Evolutionary conservation across 805 yeast species (phyloP).

Genomic region (Blastobotrys parvus): DNA sequence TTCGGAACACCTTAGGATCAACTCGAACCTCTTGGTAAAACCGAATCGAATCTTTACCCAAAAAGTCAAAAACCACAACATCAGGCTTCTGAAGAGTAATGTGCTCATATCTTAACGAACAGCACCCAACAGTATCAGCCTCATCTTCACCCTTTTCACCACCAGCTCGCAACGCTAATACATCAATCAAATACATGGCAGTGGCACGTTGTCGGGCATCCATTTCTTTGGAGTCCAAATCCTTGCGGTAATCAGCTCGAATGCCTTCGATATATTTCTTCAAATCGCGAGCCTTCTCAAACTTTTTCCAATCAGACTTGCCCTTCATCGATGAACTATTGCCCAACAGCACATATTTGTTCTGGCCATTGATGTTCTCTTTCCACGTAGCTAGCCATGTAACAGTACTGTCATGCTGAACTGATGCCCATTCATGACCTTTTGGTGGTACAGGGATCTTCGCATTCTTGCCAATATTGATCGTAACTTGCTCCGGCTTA

Average conservation of each 20-base stretch:
- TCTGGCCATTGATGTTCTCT: slow-evolving; percentile 76
- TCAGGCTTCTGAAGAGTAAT: slow-evolving; percentile 78
- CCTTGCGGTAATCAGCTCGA: slow-evolving; percentile 62
- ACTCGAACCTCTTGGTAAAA: slow-evolving; percentile 90
- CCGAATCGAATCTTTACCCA: slow-evolving; percentile 93
- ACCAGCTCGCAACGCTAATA: slow-evolving; percentile 93
- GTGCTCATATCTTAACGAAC: slow-evolving; percentile 88
- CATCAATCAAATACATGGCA: slow-evolving; percentile 86
- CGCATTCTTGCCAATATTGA: slow-evolving; percentile 69
- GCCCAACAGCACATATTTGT: slow-evolving; percentile 86
- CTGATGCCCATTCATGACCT: slow-evolving; percentile 88
- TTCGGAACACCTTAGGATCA: slow-evolving; percentile 84
- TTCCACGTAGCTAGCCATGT: slow-evolving; percentile 98
- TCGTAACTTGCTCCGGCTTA: slow-evolving; percentile 77
- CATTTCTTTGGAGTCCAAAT: slow-evolving; percentile 70
- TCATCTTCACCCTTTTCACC: slow-evolving; percentile 97
- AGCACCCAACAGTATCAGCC: slow-evolving; percentile 97
- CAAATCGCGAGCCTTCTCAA: slow-evolving; percentile 86
- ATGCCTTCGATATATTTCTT: slow-evolving; percentile 63
- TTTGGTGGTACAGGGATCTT: slow-evolving; percentile 73
- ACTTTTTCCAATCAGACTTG: slow-evolving; percentile 80
- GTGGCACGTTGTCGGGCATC: slow-evolving; percentile 86
- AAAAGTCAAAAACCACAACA: slow-evolving; percentile 78
- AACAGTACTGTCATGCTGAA: slow-evolving; percentile 80
- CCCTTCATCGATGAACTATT: slow-evolving; percentile 89